Conservation (phyloP, 106 monocot genomes). For the Dioscorea alata region DNA sequence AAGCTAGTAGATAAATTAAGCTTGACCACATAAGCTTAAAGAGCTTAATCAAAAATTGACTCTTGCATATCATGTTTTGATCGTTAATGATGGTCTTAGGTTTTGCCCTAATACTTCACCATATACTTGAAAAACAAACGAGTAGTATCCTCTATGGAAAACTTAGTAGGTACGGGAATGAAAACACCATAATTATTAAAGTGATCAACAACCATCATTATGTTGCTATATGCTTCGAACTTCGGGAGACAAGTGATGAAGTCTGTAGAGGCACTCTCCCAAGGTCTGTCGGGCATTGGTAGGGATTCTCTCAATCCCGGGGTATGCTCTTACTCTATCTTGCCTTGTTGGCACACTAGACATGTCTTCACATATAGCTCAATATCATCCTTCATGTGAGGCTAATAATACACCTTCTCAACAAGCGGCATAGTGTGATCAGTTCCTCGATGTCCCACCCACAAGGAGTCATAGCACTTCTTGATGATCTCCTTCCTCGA, state of each 20-base stretch:
- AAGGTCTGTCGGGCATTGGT: no score
- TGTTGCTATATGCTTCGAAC: no score
- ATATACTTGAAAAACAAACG: constrained; percentile 1
- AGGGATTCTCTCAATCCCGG: neutral
- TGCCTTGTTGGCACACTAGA: neutral
- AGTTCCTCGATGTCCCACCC: neutral
- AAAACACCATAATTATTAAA: neutral
- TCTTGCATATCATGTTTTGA: neutral
- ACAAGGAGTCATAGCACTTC: neutral
- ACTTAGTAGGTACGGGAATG: neutral
- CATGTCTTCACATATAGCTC: neutral
- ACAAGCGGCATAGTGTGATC: neutral
- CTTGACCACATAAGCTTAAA: neutral
- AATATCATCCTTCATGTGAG: neutral
- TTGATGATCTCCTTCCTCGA: neutral
- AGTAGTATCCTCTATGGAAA: no score
- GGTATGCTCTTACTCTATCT: neutral
- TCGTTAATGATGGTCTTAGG: neutral
- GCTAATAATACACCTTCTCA: neutral
- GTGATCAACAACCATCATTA: constrained; percentile 2
- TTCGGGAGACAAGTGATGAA: neutral
- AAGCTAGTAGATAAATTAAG: neutral
- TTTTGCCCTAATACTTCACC: neutral
- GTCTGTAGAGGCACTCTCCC: neutral
- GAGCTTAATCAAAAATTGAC: neutral